phyloP scores from a whole-genome alignment of 169 alveolate genomes.

The Theileria sp. region DNA sequence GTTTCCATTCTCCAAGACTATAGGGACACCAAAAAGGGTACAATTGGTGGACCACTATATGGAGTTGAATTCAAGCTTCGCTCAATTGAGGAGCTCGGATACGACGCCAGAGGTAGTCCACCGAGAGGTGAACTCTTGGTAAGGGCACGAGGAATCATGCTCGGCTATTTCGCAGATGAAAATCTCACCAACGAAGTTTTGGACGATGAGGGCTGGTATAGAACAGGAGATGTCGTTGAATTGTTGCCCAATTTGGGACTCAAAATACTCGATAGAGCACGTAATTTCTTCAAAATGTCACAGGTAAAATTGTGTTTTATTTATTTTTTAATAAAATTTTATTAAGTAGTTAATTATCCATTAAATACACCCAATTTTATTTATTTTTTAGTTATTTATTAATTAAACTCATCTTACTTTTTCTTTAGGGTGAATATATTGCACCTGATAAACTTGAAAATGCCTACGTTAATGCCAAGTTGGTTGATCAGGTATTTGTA shows the following conservation, averaged over 20 bases:
- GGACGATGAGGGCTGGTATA: constrained; percentile 89
- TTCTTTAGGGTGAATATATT: constrained; percentile 88
- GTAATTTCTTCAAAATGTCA: constrained; percentile 90
- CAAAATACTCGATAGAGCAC: constrained; percentile 91
- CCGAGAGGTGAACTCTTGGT: constrained; percentile 77
- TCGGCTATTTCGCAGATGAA: constrained; percentile 85
- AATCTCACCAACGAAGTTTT: constrained; percentile 83
- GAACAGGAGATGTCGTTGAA: constrained; percentile 91
- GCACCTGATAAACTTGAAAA: constrained; percentile 93
- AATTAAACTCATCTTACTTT: background rate
- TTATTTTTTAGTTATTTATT: too few species aligned
- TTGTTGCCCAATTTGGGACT: constrained; percentile 80
- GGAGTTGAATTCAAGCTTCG: constrained; percentile 63
- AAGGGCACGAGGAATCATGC: constrained; percentile 82
- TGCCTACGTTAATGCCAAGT: constrained; percentile 69
- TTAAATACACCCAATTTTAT: background rate
- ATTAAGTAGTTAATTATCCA: background rate
- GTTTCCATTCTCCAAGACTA: constrained; percentile 66
- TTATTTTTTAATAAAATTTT: too few species aligned
- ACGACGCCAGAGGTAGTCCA: constrained; percentile 72
- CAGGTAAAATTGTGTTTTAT: constrained; percentile 54
- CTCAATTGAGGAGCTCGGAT: constrained; percentile 67
- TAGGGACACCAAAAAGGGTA: constrained; percentile 69
- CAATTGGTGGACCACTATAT: constrained; percentile 76
- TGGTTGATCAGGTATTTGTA: constrained; percentile 73